Evolutionary conservation across 352 stramenopile species (phyloP).

Genomic region (Hyaloperonospora brassicae): DNA sequence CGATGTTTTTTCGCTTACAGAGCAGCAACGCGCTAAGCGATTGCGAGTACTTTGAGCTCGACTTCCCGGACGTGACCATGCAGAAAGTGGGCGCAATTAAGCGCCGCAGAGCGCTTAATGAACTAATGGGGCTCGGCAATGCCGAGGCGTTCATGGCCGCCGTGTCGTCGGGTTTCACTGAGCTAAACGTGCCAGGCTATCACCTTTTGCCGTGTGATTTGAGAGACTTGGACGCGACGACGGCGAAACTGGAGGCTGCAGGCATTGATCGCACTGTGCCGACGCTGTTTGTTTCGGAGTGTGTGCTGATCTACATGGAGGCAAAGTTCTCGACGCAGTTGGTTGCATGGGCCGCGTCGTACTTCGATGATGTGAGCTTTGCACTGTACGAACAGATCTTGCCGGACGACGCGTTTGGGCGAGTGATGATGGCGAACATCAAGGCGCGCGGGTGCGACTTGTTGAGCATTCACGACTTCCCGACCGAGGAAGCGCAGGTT

Average conservation of each 20-base stretch:
- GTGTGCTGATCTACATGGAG: conserved; percentile 90
- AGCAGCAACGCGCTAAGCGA: conserved; percentile 23
- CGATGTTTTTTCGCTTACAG: conserved; percentile 78
- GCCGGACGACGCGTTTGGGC: conserved; percentile 83
- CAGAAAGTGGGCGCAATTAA: conserved; percentile 77
- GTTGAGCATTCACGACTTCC: conserved; percentile 77
- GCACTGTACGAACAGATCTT: conserved; percentile 89
- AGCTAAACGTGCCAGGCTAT: conserved; percentile 65
- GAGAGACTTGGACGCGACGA: conserved; percentile 46
- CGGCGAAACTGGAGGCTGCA: conserved; percentile 46
- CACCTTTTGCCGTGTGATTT: conserved; percentile 75
- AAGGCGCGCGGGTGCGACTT: conserved; percentile 84
- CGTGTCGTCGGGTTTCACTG: conserved; percentile 42
- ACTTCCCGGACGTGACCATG: conserved; percentile 73
- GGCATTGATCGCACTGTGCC: conserved; percentile 41
- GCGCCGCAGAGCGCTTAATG: conserved; percentile 47
- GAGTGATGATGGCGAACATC: conserved; percentile 89
- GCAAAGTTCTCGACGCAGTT: conserved; percentile 66
- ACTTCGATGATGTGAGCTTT: conserved; percentile 75
- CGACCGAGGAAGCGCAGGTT: conserved; percentile 63
- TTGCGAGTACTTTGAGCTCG: conserved; percentile 80
- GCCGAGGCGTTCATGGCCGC: conserved; percentile 43
- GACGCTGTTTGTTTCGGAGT: conserved; percentile 86
- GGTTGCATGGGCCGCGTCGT: conserved; percentile 53
- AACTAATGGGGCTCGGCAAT: conserved; percentile 33